Conservation (phyloP, 345 rosid genomes). For the Stellera chamaejasme region DNA sequence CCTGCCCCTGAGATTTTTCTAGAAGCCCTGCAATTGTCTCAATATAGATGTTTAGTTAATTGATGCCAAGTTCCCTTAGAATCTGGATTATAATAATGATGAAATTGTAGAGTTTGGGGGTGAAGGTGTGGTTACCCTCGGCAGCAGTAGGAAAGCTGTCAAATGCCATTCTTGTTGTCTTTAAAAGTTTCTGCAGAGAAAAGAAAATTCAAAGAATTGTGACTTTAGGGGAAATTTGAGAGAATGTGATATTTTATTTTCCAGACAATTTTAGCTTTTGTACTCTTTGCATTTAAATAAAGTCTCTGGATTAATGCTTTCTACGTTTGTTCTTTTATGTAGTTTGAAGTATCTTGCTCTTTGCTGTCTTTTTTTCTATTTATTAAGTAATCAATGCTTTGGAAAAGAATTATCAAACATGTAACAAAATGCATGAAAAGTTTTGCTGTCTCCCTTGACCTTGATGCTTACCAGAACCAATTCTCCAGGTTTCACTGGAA, state of each 20-base stretch:
- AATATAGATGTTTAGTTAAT: background rate
- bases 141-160: conserved; percentile 13
- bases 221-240: background rate
- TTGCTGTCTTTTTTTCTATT: too few relatives aligned
- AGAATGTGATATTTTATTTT: too few relatives aligned
- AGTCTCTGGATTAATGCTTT: too few relatives aligned
- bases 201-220: background rate
- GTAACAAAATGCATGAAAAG: background rate
- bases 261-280: too few relatives aligned
- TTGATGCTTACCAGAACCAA: conserved; percentile 6
- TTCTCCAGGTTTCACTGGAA: conserved; percentile 14
- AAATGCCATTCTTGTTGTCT: conserved; percentile 3
- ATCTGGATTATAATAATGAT: background rate
- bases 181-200: conserved; percentile 9
- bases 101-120: background rate
- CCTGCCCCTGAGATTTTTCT: conserved; percentile 4
- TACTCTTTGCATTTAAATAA: too few relatives aligned
- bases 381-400: too few relatives aligned
- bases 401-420: too few relatives aligned
- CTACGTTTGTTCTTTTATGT: too few relatives aligned
- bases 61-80: background rate
- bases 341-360: too few relatives aligned
- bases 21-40: conserved; percentile 2
- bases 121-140: background rate
- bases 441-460: background rate